Base-by-base conservation (phyloP, 2,329 filamentous ascomycete species). In the Penicillium janthinellum region DNA sequence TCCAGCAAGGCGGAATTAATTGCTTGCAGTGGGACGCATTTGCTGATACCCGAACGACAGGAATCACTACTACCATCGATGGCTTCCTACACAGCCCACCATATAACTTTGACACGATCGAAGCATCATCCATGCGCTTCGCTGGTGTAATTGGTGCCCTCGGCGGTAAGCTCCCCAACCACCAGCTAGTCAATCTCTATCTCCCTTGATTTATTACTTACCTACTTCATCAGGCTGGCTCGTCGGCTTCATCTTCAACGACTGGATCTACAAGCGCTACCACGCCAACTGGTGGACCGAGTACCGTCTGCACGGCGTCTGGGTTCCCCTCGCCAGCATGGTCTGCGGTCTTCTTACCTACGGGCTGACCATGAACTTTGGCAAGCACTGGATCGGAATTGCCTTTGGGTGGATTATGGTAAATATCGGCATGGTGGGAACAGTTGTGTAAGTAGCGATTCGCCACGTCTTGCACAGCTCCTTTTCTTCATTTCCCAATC, bases 371-470 rank as follows among this genome's bases (percentile, higher is more conserved):
- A 63, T 77, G 20, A 61, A 76, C 38, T 75, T 70, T 45, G 62
- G 61, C 8, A 74, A 73, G 39, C 70, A 70, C 53, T 77, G 75
- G 75, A 68, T 76, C 22, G 75, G 74, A 0, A 62, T 77, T 34
- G 75, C 72, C 0, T 71, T 77, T 58, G 74, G 75, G 3, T 77
- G 75, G 75, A 61, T 71, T 7, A 70, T 77, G 68, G 74, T 76
- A 8, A 74, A 74, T 45, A 66, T 72, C 11, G 75, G 74, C 12
- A 71, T 77, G 70, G 68, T 75, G 28, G 72, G 63, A 7, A 74
- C 64, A 5, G 73, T 72, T 48, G 75, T 76, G 72, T 74, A 59
- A 59, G 69, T 69, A 8, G 10, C 25, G 5, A 31, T 8, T 31
- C 31, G 8, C 7, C 31, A 8, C 7, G 2, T 31, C 31, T 6